Conservation (phyloP, 352 stramenopile species). For the Pythium coloratum region DNA sequence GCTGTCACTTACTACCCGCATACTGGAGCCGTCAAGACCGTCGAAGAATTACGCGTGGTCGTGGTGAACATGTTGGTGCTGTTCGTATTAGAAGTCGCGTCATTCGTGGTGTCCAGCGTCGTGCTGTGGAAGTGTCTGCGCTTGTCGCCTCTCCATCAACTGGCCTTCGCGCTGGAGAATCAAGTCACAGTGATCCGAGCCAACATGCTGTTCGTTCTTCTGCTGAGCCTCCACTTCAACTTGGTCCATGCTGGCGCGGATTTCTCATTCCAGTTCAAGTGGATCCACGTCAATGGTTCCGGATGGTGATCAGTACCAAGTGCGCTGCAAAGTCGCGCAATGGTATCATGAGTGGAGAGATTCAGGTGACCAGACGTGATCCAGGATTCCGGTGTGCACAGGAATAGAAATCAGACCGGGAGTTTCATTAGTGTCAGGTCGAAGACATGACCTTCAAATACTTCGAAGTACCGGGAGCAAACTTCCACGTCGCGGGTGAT, state of each 20-base stretch:
- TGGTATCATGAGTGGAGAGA: too few species aligned
- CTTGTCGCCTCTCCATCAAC: conserved; percentile 8
- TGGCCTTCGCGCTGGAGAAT: conserved; percentile 26
- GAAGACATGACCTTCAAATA: too few species aligned
- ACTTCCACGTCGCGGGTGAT: too few species aligned
- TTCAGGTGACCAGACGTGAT: too few species aligned
- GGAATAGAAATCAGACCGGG: too few species aligned
- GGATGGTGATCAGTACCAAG: too few species aligned
- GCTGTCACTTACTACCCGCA: conserved; percentile 28
- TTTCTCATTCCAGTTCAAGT: conserved; percentile 26
- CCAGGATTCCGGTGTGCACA: too few species aligned
- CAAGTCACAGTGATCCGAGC: conserved; percentile 22
- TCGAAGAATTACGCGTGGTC: background rate
- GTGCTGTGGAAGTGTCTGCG: conserved; percentile 6
- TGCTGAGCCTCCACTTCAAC: conserved; percentile 26
- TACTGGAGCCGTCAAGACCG: background rate
- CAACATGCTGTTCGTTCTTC: conserved; percentile 18
- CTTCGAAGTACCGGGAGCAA: too few species aligned
- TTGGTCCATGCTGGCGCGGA: conserved; percentile 20
- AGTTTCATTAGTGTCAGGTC: too few species aligned
- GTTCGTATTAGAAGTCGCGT: background rate
- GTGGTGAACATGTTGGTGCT: background rate
- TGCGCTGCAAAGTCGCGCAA: too few species aligned
- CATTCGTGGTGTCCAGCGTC: background rate
- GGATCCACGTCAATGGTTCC: background rate